Percentiles rank a stretch among this genome's conserved stretches.
Evolutionary conservation across 352 stramenopile genomes (phyloP).

Genomic region (Phytophthora hybrid): DNA sequence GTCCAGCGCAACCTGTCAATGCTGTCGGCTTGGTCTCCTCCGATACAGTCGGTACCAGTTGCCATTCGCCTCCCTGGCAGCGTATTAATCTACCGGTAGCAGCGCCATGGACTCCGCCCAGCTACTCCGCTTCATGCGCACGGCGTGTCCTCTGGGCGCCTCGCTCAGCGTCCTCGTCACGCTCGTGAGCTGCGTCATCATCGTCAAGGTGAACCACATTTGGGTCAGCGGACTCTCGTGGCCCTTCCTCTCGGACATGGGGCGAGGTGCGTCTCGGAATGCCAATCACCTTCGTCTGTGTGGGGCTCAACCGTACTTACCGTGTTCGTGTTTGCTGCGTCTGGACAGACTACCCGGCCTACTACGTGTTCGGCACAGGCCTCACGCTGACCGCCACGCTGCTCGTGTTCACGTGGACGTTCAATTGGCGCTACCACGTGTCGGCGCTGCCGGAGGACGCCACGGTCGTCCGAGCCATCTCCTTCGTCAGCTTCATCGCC

Average conservation of each 20-base stretch:
- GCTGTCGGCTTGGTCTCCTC: conserved; percentile 10
- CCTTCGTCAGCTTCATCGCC: conserved; percentile 35
- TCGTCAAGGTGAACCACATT: conserved; percentile 62
- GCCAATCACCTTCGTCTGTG: too few species aligned
- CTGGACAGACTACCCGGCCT: conserved; percentile 49
- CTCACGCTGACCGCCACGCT: conserved; percentile 55
- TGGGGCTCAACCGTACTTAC: too few species aligned
- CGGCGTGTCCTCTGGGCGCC: conserved; percentile 47
- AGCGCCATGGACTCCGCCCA: conserved; percentile 30
- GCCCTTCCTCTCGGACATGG: conserved; percentile 75
- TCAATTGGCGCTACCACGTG: conserved; percentile 62
- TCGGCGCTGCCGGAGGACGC: conserved; percentile 37
- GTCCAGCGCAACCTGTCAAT: conserved; percentile 21
- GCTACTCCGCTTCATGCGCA: conserved; percentile 35
- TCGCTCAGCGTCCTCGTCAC: conserved; percentile 53
- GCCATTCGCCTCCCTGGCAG: conserved; percentile 9
- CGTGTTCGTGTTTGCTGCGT: conserved; percentile 1
- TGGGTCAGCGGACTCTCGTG: conserved; percentile 63
- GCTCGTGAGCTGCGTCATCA: conserved; percentile 63
- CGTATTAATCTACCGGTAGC: background rate
- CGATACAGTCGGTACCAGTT: conserved; percentile 16
- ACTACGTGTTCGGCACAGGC: conserved; percentile 68
- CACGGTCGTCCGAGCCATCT: conserved; percentile 33
- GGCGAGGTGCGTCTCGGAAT: conserved; percentile 41
- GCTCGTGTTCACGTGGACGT: conserved; percentile 57